Conservation (phyloP, 768 basidiomycete species). For the Kwoniella heveanensis region DNA sequence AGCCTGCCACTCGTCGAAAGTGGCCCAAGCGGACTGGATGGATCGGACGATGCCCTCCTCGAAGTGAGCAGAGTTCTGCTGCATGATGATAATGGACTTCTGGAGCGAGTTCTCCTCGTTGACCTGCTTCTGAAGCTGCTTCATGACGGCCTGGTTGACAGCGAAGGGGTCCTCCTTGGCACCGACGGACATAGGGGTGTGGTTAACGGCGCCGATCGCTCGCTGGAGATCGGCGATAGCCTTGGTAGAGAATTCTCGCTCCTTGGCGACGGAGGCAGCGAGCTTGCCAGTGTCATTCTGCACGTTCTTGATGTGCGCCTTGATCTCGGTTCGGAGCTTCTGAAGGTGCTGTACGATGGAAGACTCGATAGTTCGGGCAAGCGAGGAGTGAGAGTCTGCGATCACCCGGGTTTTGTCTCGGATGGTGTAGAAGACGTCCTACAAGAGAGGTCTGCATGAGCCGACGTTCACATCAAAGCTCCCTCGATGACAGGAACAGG, state of each 20-base stretch:
- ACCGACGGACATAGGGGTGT: slow-evolving; percentile 83
- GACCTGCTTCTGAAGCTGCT: slow-evolving; percentile 66
- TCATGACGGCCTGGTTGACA: slow-evolving; percentile 53
- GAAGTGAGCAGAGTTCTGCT: slow-evolving; percentile 94
- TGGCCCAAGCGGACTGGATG: slow-evolving; percentile 94
- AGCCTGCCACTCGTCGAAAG: slow-evolving; percentile 79
- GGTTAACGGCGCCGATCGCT: slow-evolving; percentile 87
- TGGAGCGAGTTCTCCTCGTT: slow-evolving; percentile 97
- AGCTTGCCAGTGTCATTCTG: slow-evolving; percentile 95
- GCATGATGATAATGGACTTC: slow-evolving; percentile 97
- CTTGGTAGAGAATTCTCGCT: slow-evolving; percentile 82
- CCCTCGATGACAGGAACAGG: no score
- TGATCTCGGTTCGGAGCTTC: slow-evolving; percentile 91
- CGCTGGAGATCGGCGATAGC: slow-evolving; percentile 84
- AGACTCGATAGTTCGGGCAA: slow-evolving; percentile 92
- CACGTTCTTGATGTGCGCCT: slow-evolving; percentile 95
- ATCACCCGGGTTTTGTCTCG: slow-evolving; percentile 90
- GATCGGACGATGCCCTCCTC: slow-evolving; percentile 94
- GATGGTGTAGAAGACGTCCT: slow-evolving; percentile 91
- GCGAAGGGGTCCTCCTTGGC: slow-evolving; percentile 81
- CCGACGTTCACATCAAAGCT: no score
- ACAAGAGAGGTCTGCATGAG: neutral
- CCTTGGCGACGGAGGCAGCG: slow-evolving; percentile 85
- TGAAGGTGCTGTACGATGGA: slow-evolving; percentile 97
- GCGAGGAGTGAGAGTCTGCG: slow-evolving; percentile 93